These are phyloP conservation scores for Septoria linicola DNA, from an alignment of 2,329 filamentous ascomycete genomes.

Conservation along the genomic window DNA sequence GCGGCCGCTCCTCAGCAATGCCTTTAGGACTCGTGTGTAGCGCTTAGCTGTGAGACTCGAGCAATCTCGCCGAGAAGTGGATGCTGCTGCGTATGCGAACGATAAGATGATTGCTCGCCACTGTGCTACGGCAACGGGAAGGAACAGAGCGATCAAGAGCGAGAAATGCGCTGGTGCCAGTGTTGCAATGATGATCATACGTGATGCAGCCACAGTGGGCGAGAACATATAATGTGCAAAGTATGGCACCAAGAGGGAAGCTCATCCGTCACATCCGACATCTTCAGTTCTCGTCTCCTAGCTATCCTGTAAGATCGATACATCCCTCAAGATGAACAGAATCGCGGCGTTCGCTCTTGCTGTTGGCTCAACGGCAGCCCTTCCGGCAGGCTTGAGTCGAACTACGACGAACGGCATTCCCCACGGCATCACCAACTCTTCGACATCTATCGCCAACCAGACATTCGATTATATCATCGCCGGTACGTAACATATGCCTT, in stretches of 20 bases:
- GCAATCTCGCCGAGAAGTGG: neutral
- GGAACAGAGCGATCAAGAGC: neutral
- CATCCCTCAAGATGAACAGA: neutral
- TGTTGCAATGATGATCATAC: neutral
- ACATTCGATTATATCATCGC: conserved; percentile 30
- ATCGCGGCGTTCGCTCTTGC: neutral
- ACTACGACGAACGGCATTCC: conserved; percentile 6
- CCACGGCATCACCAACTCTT: conserved; percentile 21
- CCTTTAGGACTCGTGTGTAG: neutral
- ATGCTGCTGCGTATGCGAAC: neutral
- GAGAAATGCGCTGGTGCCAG: neutral
- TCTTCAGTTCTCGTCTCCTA: neutral
- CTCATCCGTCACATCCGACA: neutral
- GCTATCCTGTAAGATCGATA: neutral
- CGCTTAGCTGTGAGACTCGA: neutral
- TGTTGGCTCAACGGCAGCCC: neutral
- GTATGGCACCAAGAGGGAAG: neutral
- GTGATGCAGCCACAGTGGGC: neutral
- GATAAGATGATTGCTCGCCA: neutral
- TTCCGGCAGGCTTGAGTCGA: neutral
- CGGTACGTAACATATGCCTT: conserved; percentile 13
- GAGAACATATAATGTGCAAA: neutral
- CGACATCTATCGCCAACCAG: conserved; percentile 13
- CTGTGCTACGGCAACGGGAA: neutral
- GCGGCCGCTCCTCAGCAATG: neutral